Evolutionary conservation across 2,329 filamentous ascomycete genomes (phyloP).

Genomic region (Colletotrichum sidae): DNA sequence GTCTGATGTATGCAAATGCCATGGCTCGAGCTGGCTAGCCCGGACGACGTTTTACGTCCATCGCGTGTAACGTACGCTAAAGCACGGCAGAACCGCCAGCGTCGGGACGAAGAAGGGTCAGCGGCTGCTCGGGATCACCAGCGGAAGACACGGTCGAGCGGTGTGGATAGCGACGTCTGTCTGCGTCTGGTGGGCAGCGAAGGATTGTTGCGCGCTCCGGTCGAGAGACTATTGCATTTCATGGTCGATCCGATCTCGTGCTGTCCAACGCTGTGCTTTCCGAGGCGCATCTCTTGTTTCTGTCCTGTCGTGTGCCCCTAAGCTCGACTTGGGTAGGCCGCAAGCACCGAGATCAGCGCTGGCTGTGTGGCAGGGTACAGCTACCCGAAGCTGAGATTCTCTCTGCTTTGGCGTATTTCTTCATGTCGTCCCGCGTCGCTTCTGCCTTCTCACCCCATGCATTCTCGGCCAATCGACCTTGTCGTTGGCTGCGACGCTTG

Average conservation of each 20-base stretch:
- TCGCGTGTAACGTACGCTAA: conserved; percentile 21
- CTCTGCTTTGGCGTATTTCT: conserved; percentile 10
- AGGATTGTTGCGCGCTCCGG: conserved; percentile 12
- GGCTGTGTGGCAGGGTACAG: conserved; percentile 1
- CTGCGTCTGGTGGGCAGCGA: conserved; percentile 6
- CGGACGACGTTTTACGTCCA: neutral
- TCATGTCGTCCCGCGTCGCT: too few species aligned
- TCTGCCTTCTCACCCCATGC: too few species aligned
- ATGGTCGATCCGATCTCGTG: conserved; percentile 26
- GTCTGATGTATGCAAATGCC: conserved; percentile 1
- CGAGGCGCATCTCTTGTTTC: neutral
- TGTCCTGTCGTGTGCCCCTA: conserved; percentile 2
- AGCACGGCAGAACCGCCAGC: neutral
- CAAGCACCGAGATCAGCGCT: conserved; percentile 9
- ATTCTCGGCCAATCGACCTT: conserved; percentile 6
- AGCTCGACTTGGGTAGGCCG: neutral
- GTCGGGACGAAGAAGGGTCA: conserved; percentile 18
- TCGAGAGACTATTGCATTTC: neutral
- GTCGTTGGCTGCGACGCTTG: conserved; percentile 16
- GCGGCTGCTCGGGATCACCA: conserved; percentile 28
- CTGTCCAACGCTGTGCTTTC: neutral
- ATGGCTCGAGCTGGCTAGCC: conserved; percentile 8
- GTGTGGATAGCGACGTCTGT: conserved; percentile 7
- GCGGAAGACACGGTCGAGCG: conserved; percentile 3
- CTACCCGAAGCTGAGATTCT: conserved; percentile 21